phyloP scores from a whole-genome alignment of 1,284 basidiomycete genomes.

The Sporisorium graminicola region DNA sequence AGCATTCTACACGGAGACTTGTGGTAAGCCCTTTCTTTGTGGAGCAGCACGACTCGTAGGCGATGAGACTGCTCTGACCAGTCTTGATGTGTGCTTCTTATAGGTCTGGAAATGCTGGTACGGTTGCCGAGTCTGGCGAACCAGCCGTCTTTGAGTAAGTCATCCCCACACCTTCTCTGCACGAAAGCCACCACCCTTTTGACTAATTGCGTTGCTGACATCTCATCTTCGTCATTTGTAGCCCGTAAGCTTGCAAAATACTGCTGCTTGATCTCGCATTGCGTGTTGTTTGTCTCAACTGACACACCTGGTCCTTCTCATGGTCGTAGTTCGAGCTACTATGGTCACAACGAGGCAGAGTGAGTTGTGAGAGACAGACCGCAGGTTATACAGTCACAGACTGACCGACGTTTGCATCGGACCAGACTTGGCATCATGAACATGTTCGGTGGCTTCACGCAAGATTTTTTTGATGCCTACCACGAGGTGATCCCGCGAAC shows the following conservation, averaged over 20 bases:
- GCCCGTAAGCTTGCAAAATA: constrained; percentile 20
- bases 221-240: background rate
- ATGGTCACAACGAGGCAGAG: constrained; percentile 52
- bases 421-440: constrained; percentile 46
- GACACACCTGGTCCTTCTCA: background rate
- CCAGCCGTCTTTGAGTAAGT: constrained; percentile 48
- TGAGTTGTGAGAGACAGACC: constrained; percentile 4
- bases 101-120: constrained; percentile 49
- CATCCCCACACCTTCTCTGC: background rate
- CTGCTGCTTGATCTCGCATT: background rate
- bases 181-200: background rate
- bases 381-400: background rate
- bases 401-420: background rate
- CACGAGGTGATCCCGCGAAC: constrained; percentile 31
- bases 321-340: constrained; percentile 43
- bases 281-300: background rate
- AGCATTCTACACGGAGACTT: constrained; percentile 45
- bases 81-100: background rate
- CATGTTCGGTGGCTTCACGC: constrained; percentile 50
- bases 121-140: constrained; percentile 22
- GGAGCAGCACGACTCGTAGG: background rate
- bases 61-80: background rate
- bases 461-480: constrained; percentile 51
- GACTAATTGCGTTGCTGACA: background rate
- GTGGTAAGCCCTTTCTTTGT: constrained; percentile 20